A percentile compares a stretch with the other conserved stretches of the same genome.
Evolutionary conservation across 148 eudicot genomes (phyloP).

Genomic region (Chenopodium formosanum): DNA sequence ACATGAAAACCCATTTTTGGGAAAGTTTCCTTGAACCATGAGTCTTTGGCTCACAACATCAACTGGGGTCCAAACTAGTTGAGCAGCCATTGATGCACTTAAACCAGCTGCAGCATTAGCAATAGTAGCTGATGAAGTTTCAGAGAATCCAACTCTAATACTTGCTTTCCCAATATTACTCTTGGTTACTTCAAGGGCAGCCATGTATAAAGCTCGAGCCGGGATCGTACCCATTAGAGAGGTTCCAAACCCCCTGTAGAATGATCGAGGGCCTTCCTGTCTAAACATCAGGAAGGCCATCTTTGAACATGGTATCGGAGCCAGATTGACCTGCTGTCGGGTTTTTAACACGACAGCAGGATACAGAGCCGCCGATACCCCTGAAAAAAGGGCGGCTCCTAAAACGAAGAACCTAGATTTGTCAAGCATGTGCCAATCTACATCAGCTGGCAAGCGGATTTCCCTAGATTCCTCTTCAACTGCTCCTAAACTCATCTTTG

Average conservation of each 20-base stretch:
- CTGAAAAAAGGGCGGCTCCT: conserved; percentile 86
- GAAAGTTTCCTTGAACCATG: conserved; percentile 64
- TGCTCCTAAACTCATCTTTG: conserved; percentile 56
- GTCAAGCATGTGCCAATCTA: conserved; percentile 84
- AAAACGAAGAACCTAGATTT: conserved; percentile 80
- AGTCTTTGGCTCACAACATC: conserved; percentile 92
- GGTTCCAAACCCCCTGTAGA: conserved; percentile 76
- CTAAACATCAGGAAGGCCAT: conserved; percentile 45
- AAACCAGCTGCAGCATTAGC: conserved; percentile 75
- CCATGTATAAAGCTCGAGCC: conserved; percentile 80
- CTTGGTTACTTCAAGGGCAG: conserved; percentile 76
- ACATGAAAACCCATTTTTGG: conserved; percentile 21
- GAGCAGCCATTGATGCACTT: conserved; percentile 82
- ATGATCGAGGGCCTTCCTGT: conserved; percentile 57
- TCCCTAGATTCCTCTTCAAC: conserved; percentile 57
- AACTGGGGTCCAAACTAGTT: conserved; percentile 93
- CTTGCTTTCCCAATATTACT: conserved; percentile 54
- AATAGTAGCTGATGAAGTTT: conserved; percentile 48
- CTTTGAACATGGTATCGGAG: conserved; percentile 42
- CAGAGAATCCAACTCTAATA: conserved; percentile 51
- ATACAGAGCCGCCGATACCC: conserved; percentile 67
- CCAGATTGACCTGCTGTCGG: conserved; percentile 55
- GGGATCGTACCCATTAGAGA: conserved; percentile 86
- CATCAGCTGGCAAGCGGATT: conserved; percentile 64
- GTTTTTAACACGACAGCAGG: conserved; percentile 82